phyloP scores from a whole-genome alignment of 2,329 filamentous ascomycete genomes.

The Fusarium protoensiforme region DNA sequence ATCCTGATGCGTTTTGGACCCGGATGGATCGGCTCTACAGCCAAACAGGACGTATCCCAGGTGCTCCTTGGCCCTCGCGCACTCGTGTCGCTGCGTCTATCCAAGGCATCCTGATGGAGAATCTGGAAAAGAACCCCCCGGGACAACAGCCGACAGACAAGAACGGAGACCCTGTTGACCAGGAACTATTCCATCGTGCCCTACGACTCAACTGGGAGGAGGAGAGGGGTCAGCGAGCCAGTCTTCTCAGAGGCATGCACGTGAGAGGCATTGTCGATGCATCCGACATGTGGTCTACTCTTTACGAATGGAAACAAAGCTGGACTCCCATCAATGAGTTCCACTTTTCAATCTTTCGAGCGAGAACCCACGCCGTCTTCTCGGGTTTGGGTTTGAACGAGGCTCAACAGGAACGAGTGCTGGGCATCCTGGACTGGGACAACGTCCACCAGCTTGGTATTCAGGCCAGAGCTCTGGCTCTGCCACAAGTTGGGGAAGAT shows the following conservation, averaged over 20 bases:
- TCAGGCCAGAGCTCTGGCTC: too few relatives aligned
- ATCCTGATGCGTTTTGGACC: neutral
- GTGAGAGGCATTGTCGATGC: neutral
- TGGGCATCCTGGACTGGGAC: too few relatives aligned
- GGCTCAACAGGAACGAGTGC: neutral
- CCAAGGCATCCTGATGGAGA: neutral
- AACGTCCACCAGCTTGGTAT: too few relatives aligned
- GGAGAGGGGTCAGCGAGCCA: neutral
- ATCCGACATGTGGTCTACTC: neutral
- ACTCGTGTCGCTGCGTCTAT: too few relatives aligned
- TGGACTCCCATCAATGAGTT: neutral
- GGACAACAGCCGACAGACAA: neutral
- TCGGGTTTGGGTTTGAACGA: too few relatives aligned
- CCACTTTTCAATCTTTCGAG: neutral
- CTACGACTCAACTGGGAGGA: neutral
- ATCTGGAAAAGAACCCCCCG: neutral
- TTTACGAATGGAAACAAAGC: too few relatives aligned
- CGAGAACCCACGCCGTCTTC: too few relatives aligned
- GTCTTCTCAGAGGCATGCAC: neutral
- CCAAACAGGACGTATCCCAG: too few relatives aligned
- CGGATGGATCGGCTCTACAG: neutral
- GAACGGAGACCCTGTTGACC: neutral
- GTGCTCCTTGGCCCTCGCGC: too few relatives aligned
- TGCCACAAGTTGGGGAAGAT: too few relatives aligned
- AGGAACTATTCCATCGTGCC: neutral